phyloP scores from a whole-genome alignment of 345 rosid species.

The Camelina laxa region DNA sequence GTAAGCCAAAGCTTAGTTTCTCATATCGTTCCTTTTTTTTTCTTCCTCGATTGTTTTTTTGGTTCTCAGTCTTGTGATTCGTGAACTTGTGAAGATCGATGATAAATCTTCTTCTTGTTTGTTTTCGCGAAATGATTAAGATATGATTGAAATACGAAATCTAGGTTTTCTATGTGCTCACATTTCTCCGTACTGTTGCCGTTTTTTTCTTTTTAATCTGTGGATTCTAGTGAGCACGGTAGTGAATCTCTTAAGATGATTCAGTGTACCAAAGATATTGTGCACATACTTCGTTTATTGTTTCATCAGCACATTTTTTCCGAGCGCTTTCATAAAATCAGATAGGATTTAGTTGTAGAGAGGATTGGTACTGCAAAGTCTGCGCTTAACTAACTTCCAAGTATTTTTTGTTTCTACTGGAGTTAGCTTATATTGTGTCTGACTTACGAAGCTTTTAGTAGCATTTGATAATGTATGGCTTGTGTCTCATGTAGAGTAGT shows the following conservation, averaged over 20 bases:
- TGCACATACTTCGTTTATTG: not conserved
- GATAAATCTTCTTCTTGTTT: not conserved
- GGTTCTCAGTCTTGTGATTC: constrained; percentile 17
- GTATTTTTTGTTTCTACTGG: not conserved
- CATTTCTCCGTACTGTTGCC: constrained; percentile 21
- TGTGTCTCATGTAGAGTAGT: constrained; percentile 23
- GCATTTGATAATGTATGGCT: constrained; percentile 24
- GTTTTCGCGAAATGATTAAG: not conserved
- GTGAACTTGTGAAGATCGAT: constrained; percentile 32
- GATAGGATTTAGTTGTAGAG: constrained; percentile 2
- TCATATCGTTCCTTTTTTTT: constrained; percentile 25
- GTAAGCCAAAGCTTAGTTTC: constrained; percentile 28
- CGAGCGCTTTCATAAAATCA: not conserved
- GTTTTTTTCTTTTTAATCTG: not conserved
- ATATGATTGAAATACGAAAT: constrained; percentile 28
- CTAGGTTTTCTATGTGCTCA: constrained; percentile 40
- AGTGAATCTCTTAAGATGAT: constrained; percentile 1
- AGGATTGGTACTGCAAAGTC: not conserved
- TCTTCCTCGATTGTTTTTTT: constrained; percentile 25
- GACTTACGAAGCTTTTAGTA: not conserved
- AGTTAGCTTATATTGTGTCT: not conserved
- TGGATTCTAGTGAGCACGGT: not conserved
- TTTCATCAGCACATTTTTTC: constrained; percentile 19
- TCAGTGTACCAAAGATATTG: not conserved
- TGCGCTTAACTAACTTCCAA: not conserved